Evolutionary conservation across 306 rosid genomes (phyloP).

Genomic region (Macrotyloma uniflorum): DNA sequence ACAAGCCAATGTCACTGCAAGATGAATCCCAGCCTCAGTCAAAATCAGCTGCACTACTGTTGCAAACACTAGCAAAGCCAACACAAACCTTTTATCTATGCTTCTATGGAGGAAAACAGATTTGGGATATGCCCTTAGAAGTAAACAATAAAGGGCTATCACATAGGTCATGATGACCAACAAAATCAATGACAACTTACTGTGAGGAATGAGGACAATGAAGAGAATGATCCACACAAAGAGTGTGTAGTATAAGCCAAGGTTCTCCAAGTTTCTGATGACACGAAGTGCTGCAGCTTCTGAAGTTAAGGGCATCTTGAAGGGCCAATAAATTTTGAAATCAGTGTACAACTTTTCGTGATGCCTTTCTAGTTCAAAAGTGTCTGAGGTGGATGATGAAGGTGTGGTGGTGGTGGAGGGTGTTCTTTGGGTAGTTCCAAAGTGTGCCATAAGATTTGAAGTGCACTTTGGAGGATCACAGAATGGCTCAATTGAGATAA

Average conservation of each 20-base stretch:
- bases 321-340: conserved; percentile 45
- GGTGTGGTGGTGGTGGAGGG: conserved; percentile 32
- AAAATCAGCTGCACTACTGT: conserved; percentile 48
- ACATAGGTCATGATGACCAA: conserved; percentile 55
- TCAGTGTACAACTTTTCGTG: conserved; percentile 40
- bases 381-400: conserved; percentile 24
- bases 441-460: conserved; percentile 44
- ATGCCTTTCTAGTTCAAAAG: conserved; percentile 38
- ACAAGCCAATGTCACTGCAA: conserved; percentile 53
- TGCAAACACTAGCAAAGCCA: conserved; percentile 48
- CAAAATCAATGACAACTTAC: conserved; percentile 53
- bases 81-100: conserved; percentile 46
- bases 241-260: conserved; percentile 50
- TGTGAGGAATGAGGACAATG: conserved; percentile 54
- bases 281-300: conserved; percentile 56
- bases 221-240: conserved; percentile 70
- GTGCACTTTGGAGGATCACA: conserved; percentile 22
- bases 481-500: background rate
- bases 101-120: conserved; percentile 47
- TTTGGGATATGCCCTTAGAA: conserved; percentile 51
- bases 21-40: conserved; percentile 56
- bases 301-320: conserved; percentile 52
- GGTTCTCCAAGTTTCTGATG: conserved; percentile 46
- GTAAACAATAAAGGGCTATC: conserved; percentile 44
- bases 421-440: conserved; percentile 51